Evolutionary conservation across 352 stramenopile genomes (phyloP).

Genomic region (Blastocystis sp.): DNA sequence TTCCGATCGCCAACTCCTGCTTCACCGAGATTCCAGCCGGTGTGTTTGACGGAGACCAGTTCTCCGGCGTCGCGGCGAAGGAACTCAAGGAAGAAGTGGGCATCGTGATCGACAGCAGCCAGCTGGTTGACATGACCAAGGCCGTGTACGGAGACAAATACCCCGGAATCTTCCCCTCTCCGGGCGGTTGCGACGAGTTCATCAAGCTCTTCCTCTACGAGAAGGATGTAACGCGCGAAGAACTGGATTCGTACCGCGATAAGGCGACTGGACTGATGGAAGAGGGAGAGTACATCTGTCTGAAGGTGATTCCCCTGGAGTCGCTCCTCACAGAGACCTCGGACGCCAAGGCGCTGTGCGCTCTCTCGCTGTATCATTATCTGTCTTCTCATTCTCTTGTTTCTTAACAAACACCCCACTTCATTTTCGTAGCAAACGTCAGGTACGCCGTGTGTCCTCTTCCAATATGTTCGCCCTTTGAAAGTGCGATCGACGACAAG

Average conservation of each 20-base stretch:
- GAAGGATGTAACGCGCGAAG: slow-evolving; percentile 36
- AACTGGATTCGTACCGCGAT: slow-evolving; percentile 17
- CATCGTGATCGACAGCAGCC: neutral
- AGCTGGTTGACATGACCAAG: slow-evolving; percentile 53
- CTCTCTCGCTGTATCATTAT: slow-evolving; percentile 30
- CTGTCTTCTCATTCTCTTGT: slow-evolving; percentile 29
- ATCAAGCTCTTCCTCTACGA: slow-evolving; percentile 54
- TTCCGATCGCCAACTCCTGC: slow-evolving; percentile 16
- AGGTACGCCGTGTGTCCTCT: slow-evolving; percentile 48
- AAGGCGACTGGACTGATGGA: slow-evolving; percentile 48
- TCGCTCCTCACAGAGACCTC: neutral
- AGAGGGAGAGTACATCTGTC: slow-evolving; percentile 49
- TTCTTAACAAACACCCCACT: slow-evolving; percentile 22
- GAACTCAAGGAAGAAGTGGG: slow-evolving; percentile 55
- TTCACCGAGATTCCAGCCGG: slow-evolving; percentile 55
- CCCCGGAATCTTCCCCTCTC: slow-evolving; percentile 49
- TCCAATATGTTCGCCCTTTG: slow-evolving; percentile 51
- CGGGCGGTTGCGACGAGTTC: slow-evolving; percentile 52
- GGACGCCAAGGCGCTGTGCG: slow-evolving; percentile 46
- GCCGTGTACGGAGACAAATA: slow-evolving; percentile 23
- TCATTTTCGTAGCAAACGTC: slow-evolving; percentile 54
- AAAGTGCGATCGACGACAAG: neutral
- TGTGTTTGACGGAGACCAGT: slow-evolving; percentile 51
- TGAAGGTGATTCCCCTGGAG: slow-evolving; percentile 49
- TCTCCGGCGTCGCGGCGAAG: slow-evolving; percentile 44